Evolutionary conservation across 2,329 filamentous ascomycete species (phyloP).

Genomic region (Neofusicoccum kwambonambiense): DNA sequence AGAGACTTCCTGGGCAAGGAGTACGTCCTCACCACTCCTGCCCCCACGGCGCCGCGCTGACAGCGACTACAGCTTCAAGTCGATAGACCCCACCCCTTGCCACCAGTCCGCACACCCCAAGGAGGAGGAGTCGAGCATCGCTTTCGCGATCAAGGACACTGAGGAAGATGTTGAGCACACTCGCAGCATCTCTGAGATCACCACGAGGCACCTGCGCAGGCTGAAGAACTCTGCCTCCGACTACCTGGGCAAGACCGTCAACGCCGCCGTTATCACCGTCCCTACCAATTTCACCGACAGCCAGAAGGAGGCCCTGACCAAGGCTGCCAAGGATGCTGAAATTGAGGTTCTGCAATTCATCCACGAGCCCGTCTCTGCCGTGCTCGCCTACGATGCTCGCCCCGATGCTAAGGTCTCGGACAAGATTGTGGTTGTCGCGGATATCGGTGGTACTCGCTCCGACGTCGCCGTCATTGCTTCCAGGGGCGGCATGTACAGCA

Average conservation of each 20-base stretch:
- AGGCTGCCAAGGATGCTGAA: slow-evolving; percentile 75
- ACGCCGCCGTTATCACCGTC: slow-evolving; percentile 89
- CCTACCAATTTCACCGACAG: slow-evolving; percentile 90
- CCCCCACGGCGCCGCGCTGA: slow-evolving; percentile 22
- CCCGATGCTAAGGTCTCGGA: slow-evolving; percentile 72
- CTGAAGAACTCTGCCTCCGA: slow-evolving; percentile 82
- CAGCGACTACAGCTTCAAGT: slow-evolving; percentile 66
- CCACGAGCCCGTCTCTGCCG: slow-evolving; percentile 82
- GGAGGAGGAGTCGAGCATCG: slow-evolving; percentile 68
- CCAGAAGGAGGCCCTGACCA: slow-evolving; percentile 77
- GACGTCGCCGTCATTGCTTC: slow-evolving; percentile 90
- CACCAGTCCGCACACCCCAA: slow-evolving; percentile 90
- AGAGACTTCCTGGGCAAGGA: slow-evolving; percentile 93
- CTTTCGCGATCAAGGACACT: slow-evolving; percentile 82
- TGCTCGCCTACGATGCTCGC: slow-evolving; percentile 87
- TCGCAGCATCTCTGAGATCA: slow-evolving; percentile 75
- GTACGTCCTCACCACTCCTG: slow-evolving; percentile 51
- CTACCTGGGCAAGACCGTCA: slow-evolving; percentile 89
- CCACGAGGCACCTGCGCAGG: slow-evolving; percentile 80
- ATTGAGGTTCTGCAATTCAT: slow-evolving; percentile 92
- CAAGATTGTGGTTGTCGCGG: slow-evolving; percentile 88
- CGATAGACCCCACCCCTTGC: slow-evolving; percentile 92
- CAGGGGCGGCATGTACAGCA: slow-evolving; percentile 92
- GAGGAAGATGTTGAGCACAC: slow-evolving; percentile 55
- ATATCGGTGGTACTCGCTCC: slow-evolving; percentile 88